Conservation (phyloP, 2,329 filamentous ascomycete species). For the Fusarium nurragi region DNA sequence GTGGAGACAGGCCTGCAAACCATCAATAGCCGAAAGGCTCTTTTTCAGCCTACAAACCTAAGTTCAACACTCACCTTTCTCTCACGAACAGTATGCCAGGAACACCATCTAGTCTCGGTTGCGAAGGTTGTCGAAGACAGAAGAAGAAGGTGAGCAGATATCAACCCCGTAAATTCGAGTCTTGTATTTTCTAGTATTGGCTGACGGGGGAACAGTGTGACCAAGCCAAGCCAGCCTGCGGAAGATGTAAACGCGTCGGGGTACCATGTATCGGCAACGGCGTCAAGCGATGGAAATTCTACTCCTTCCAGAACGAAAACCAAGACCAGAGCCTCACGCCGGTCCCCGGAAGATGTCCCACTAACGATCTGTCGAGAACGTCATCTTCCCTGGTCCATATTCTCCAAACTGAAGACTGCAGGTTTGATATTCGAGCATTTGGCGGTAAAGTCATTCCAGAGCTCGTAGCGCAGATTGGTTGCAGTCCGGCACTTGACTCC, state of each 20-base stretch:
- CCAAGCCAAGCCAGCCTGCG: slow-evolving; percentile 26
- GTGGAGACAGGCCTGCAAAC: not conserved
- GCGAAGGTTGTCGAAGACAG: slow-evolving; percentile 30
- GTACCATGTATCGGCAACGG: slow-evolving; percentile 33
- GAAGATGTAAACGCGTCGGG: slow-evolving; percentile 31
- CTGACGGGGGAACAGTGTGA: slow-evolving; percentile 16
- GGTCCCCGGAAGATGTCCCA: slow-evolving; percentile 11
- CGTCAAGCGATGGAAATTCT: slow-evolving; percentile 36
- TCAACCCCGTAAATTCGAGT: not conserved
- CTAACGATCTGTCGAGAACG: slow-evolving; percentile 17
- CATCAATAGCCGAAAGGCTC: too few relatives aligned
- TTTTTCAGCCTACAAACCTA: too few relatives aligned
- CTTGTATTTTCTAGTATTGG: not conserved
- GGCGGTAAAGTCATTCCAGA: slow-evolving; percentile 33
- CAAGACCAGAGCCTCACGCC: not conserved
- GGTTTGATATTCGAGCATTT: slow-evolving; percentile 35
- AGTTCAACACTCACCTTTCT: not conserved
- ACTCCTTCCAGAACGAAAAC: not conserved
- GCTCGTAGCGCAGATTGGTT: slow-evolving; percentile 26
- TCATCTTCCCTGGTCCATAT: slow-evolving; percentile 30
- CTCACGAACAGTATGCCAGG: slow-evolving; percentile 11
- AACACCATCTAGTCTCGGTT: slow-evolving; percentile 29
- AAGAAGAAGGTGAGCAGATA: slow-evolving; percentile 30
- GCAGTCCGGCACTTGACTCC: slow-evolving; percentile 22
- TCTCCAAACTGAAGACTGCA: slow-evolving; percentile 32